Evolutionary conservation across 306 rosid species (phyloP), one percentile per base, ranked within the genome.

Genomic region (Inga laurina): DNA sequence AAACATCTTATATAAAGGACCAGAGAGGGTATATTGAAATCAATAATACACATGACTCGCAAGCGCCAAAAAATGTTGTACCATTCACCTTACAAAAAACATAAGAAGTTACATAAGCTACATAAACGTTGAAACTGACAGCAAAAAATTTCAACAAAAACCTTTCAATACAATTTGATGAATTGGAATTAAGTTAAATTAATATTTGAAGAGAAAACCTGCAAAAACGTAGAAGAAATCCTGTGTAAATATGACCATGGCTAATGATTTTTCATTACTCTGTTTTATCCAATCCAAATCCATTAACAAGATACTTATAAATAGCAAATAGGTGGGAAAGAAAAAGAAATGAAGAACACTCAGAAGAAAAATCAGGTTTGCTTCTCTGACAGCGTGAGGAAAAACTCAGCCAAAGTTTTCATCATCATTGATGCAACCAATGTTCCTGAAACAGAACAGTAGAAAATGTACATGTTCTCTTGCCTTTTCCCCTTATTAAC

Each of bases 401-500:
- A 49, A 71, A 45, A 45, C 57, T 54, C 62, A 5, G 66, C 66
- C 49, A 72, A 48, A 46, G 61, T 27, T 15, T 12, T 48, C 16
- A 79, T 82, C 85, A 79, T 82, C 85, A 81, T 72, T 79, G 80
- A 90, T 43, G 90, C 90, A 84, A 82, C 82, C 78, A 84, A 71
- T 68, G 83, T 88, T 83, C 76, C 75, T 59, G 39, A 89, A 88
- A 80, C 67, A 75, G 73, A 75, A 75, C 83, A 74, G 79, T 51
- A 85, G 88, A 84, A 89, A 88, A 89, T 87, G 84, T 89, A 92
- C 95, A 94, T 19, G 87, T 79, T 87, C 87, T 86, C 88, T 87
- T 78, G 83, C 85, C 85, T 83, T 84, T 84, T 81, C 94, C 93
- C 93, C 90, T 46, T 90, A 88, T 92, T 91, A 83, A 86, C 81